These are phyloP conservation scores for Lavandula angustifolia DNA, from an alignment of 257 asterid genomes.

Conservation along the genomic window DNA sequence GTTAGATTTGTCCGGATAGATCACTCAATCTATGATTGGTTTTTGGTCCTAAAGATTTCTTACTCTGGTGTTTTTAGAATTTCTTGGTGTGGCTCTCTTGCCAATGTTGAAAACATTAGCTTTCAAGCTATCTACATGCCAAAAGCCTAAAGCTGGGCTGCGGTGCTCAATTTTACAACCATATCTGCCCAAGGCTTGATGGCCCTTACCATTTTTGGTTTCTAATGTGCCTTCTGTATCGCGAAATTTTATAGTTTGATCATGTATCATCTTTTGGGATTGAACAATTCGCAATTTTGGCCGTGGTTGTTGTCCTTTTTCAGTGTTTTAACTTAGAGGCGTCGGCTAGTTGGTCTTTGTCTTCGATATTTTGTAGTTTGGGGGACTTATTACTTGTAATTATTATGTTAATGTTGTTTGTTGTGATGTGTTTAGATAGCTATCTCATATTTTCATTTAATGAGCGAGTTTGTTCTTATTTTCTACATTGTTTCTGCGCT, in stretches of 20 bases:
- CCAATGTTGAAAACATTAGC: too few relatives aligned
- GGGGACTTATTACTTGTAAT: not conserved
- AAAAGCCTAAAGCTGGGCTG: too few relatives aligned
- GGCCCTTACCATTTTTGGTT: not conserved
- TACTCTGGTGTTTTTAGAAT: not conserved
- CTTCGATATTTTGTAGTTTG: not conserved
- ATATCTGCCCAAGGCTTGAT: not conserved
- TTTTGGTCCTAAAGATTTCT: not conserved
- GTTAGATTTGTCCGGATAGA: constrained; percentile 1
- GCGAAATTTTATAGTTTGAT: not conserved
- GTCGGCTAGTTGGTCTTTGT: too few relatives aligned
- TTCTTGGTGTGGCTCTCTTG: not conserved
- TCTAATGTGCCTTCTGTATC: not conserved
- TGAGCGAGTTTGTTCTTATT: not conserved
- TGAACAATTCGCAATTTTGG: not conserved
- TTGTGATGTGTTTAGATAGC: not conserved
- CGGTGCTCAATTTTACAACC: not conserved
- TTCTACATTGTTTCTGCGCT: not conserved
- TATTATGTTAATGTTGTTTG: not conserved
- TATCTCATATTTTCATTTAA: not conserved
- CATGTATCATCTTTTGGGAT: not conserved
- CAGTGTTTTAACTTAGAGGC: not conserved
- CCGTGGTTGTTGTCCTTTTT: not conserved
- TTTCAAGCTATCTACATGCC: not conserved
- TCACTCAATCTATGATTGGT: not conserved